Evolutionary conservation across 768 basidiomycete genomes (phyloP), one percentile per base, ranked within the genome.

Genomic region (Cyathus striatus): DNA sequence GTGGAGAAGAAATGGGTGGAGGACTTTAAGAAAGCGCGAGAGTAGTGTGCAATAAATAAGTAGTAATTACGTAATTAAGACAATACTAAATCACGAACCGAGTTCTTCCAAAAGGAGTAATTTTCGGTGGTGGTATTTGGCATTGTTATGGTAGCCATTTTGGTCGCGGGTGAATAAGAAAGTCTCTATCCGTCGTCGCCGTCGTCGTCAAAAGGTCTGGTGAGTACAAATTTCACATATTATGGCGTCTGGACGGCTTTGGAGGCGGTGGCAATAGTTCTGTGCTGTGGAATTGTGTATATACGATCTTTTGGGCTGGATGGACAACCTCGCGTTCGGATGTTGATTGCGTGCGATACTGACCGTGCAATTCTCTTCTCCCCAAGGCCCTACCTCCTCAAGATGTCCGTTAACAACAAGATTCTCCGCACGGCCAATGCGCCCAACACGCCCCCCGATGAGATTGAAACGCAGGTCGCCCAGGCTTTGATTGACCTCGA

Each of bases 401-500:
- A 75, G 62, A 90, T 90, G 86, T 89, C 87, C 62, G 73, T 81
- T 55, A 74, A 75, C 55, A 58, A 58, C 77, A 98, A 99, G 79
- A 94, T 99, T 63, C 73, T 83, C 58, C 90, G 96, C 59, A 90
- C 90, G 54, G 96, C 96, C 63, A 97, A 97, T 62, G 95, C 96
- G 45, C 94, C 95, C 49, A 78, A 70, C 49, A 85, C 87, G 18
- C 58, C 90, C 49, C 92, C 95, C 48, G 88, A 92, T 67, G 93
- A 93, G 66, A 89, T 83, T 30, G 95, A 98, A 72, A 83, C 75
- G 52, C 81, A 68, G 58, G 86, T 99, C 63, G 95, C 90, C 40
- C 95, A 98, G 73, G 93, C 96, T 42, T 75, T 99, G 56, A 68
- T 97, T 58, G 96, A 99, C 79, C 83, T 99, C 61, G 95, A 98